phyloP scores from a whole-genome alignment of 1,284 basidiomycete genomes.

The Pseudozyma sp. region DNA sequence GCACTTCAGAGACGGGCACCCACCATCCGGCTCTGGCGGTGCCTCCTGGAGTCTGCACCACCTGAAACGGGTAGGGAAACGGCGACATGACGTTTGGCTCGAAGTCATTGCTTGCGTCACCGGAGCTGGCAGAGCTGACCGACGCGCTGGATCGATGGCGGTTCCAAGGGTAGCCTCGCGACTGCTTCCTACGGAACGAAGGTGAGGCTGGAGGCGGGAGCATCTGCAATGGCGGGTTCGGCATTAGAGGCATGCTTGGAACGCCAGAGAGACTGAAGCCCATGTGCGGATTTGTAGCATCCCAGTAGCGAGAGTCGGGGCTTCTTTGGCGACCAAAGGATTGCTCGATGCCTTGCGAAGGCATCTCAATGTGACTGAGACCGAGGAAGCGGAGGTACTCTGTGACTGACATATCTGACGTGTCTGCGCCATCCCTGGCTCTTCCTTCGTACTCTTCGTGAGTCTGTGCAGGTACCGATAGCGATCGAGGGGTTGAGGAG shows the following conservation, averaged over 20 bases:
- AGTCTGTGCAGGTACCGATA: not conserved
- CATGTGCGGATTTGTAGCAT: conserved; percentile 39
- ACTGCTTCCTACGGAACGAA: conserved; percentile 27
- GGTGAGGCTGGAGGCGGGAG: conserved; percentile 56
- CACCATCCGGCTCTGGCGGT: conserved; percentile 61
- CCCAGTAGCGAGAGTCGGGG: conserved; percentile 29
- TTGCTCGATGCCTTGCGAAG: conserved; percentile 46
- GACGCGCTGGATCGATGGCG: conserved; percentile 27
- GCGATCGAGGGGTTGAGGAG: not conserved
- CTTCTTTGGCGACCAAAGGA: conserved; percentile 32
- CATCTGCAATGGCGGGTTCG: conserved; percentile 59
- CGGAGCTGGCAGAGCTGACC: conserved; percentile 24
- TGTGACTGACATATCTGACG: conserved; percentile 27
- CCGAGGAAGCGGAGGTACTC: conserved; percentile 50
- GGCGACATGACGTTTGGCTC: conserved; percentile 51
- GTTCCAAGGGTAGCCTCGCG: conserved; percentile 4
- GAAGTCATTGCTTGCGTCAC: conserved; percentile 31
- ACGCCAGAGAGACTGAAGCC: conserved; percentile 58
- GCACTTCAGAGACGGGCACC: conserved; percentile 52
- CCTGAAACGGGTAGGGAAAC: conserved; percentile 58
- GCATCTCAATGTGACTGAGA: conserved; percentile 51
- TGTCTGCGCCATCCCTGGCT: not conserved
- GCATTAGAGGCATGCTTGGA: conserved; percentile 61
- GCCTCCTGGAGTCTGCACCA: conserved; percentile 60
- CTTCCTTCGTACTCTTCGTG: too few relatives aligned